Evolutionary conservation across 1,139 yeast species (phyloP).

Genomic region (Geotrichum fermentans): DNA sequence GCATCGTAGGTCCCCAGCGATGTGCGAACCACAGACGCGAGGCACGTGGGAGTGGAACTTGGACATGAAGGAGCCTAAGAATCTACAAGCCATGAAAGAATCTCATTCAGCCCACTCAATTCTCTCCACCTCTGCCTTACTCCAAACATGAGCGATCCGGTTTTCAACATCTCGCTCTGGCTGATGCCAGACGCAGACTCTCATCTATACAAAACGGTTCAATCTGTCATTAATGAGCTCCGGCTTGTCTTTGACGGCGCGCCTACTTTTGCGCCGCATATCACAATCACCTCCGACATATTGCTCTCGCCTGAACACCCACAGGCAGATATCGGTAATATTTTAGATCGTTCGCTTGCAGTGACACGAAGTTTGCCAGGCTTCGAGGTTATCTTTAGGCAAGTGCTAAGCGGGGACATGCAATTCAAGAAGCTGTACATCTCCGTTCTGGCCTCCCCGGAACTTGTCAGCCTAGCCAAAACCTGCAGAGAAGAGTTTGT

Average conservation of each 20-base stretch:
- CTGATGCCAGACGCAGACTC: conserved; percentile 61
- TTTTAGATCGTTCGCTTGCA: conserved; percentile 61
- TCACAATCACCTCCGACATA: conserved; percentile 61
- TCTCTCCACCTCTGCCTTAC: no score
- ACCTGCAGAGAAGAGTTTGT: conserved; percentile 69
- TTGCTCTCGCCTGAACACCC: conserved; percentile 42
- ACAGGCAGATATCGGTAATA: conserved; percentile 47
- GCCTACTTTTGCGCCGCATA: conserved; percentile 66
- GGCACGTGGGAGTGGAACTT: no score
- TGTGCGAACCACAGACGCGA: no score
- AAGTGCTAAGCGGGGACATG: conserved; percentile 38
- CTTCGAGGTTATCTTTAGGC: conserved; percentile 33
- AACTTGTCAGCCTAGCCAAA: conserved; percentile 60
- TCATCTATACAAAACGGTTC: conserved; percentile 52
- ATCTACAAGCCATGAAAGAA: no score
- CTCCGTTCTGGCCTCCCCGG: conserved; percentile 51
- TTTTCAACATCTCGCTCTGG: conserved; percentile 58
- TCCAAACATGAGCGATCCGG: conserved; percentile 15
- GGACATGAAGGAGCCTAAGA: no score
- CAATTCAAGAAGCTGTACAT: conserved; percentile 63
- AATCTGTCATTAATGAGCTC: conserved; percentile 58
- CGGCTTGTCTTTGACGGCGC: conserved; percentile 68
- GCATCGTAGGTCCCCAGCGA: no score
- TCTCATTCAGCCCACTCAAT: no score
- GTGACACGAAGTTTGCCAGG: conserved; percentile 46